Conservation (phyloP, 2,329 filamentous ascomycete species). For the Gnomoniopsis smithogilvyi region DNA sequence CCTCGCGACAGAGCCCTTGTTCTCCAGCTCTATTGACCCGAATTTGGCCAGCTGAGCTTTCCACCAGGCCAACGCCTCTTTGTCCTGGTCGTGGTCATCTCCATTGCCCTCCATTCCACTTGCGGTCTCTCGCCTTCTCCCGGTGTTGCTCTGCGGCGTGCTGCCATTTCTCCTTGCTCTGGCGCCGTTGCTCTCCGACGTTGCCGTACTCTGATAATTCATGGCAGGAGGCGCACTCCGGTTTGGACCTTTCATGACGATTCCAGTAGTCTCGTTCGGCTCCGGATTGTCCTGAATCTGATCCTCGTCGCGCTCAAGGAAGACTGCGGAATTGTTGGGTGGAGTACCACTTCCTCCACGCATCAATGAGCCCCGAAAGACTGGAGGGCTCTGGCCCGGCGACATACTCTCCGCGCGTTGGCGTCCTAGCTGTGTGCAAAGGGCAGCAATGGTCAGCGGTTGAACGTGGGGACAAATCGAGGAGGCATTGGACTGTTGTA, state of each 20-base stretch:
- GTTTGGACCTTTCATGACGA: conserved; percentile 1
- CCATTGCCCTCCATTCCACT: conserved; percentile 1
- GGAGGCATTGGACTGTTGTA: not conserved
- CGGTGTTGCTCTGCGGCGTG: not conserved
- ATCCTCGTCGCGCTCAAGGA: not conserved
- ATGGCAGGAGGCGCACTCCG: conserved; percentile 1
- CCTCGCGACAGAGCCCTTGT: conserved; percentile 79
- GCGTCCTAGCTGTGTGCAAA: conserved; percentile 7
- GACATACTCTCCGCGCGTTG: conserved; percentile 18
- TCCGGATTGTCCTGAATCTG: not conserved
- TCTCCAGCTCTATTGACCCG: conserved; percentile 71
- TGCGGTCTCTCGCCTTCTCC: not conserved
- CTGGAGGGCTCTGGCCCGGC: conserved; percentile 11
- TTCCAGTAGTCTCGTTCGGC: conserved; percentile 15
- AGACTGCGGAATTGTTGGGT: not conserved
- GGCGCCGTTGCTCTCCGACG: conserved; percentile 1
- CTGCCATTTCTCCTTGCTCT: not conserved
- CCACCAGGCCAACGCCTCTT: conserved; percentile 40
- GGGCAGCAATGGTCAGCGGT: not conserved
- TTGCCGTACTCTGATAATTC: conserved; percentile 18
- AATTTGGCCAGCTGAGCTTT: conserved; percentile 50
- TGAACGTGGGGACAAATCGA: not conserved
- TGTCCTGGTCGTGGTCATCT: conserved; percentile 15
- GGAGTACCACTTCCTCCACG: not conserved
- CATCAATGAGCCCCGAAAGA: conserved; percentile 2